Base-by-base conservation (phyloP, 2,329 filamentous ascomycete genomes). In the Cordyceps cicadae region DNA sequence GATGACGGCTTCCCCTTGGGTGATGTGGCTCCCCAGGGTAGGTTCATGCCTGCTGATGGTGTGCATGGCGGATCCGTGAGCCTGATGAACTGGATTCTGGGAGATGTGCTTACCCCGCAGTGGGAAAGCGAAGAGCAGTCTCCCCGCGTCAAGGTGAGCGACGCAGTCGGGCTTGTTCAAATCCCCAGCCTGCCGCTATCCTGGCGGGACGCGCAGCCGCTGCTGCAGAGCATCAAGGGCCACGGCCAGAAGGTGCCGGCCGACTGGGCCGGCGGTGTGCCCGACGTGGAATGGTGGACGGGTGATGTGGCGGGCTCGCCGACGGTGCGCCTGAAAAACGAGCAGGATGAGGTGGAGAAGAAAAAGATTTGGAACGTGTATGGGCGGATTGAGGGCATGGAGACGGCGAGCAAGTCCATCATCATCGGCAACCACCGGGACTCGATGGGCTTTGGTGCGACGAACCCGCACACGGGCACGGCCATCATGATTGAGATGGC, bases 391-490 rank as follows among this genome's bases (percentile, higher is more conserved):
- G 76, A 81, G 14, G 94, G 94, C n/a, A 79, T 90, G 61, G 94
- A 97, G 74, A 87, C 94, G 70, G 80, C 81, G 1, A 84, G 89
- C 63, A 93, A 96, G 74, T 89, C 87, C 61, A 86, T 97, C 69
- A 87, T 97, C 61, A 82, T 99, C 60, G 94, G 94, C 56, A 97
- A 92, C 72, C 93, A 96, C 70, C 90, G 94, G 21, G 94, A 99
- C 73, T 86, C 91, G 0, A 96, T 91, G 90, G 89, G 89, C 57
- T 90, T 94, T 69, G 94, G 94, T 60, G 90, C 91, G 29, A 86
- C 86, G 0, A 90, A 94, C 68, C 89, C 94, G 1, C 90, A 92
- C 65, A 89, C 89, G 59, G 94, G 93, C 32, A 96, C 92, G 0
- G 93, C 93, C 5, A 82, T 97, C 46, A 88, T 99, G 81, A 81